phyloP scores from a whole-genome alignment of 1,139 yeast genomes.

The Blastobotrys illinoisensis region DNA sequence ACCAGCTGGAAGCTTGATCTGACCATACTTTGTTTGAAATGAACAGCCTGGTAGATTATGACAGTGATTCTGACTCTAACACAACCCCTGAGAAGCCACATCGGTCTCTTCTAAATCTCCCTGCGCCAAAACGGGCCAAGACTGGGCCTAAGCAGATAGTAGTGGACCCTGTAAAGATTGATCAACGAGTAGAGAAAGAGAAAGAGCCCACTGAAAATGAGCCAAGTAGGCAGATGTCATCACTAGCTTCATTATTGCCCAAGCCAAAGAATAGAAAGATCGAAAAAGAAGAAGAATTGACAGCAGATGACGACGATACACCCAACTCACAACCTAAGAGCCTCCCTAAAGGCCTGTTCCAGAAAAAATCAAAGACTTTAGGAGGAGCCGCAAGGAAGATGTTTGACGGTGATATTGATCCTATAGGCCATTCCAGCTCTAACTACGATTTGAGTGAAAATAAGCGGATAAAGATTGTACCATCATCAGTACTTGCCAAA shows the following conservation, averaged over 20 bases:
- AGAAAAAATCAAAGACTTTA: neutral
- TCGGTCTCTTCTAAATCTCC: conserved; percentile 1
- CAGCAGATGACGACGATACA: neutral
- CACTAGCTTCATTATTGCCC: conserved; percentile 2
- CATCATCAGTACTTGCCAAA: conserved; percentile 28
- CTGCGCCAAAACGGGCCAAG: conserved; percentile 8
- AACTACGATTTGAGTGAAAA: neutral
- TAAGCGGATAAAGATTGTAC: conserved; percentile 15
- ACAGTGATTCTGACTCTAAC: conserved; percentile 14
- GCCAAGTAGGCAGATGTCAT: neutral
- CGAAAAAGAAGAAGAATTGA: neutral
- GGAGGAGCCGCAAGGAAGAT: conserved; percentile 2
- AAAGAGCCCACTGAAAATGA: neutral
- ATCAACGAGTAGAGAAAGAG: neutral
- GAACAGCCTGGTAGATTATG: conserved; percentile 19
- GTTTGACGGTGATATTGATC: conserved; percentile 24
- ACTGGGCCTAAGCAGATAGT: conserved; percentile 11
- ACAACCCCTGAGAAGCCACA: neutral
- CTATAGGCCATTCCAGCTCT: neutral
- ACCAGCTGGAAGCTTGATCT: neutral
- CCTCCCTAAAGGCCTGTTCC: conserved; percentile 13
- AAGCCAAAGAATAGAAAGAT: conserved; percentile 4
- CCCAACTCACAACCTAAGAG: neutral
- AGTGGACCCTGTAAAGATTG: conserved; percentile 3
- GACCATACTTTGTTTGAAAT: neutral